Evolutionary conservation across 176 grass and related monocot genomes (phyloP), one percentile per base, ranked within the genome.

Genomic region (Phoenix roebelenii): DNA sequence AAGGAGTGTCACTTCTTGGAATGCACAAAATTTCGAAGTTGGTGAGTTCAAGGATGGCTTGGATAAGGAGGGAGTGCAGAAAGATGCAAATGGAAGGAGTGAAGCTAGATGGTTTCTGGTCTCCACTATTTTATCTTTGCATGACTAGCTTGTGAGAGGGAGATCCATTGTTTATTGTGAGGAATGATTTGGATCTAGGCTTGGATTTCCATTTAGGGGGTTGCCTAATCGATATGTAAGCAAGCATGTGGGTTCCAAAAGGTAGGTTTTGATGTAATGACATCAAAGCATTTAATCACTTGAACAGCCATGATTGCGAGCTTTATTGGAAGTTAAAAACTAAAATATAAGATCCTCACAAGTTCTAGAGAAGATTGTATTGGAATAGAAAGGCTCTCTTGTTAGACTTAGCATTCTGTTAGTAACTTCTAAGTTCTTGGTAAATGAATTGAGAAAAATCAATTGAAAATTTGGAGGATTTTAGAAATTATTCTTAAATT

Each of bases 221-320:
- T 15, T 74, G 79, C 2, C 75, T 89, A 1, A 65, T 95, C 51
- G 76, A 72, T 50, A 86, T 95, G 85, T 95, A 80, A 65, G 53
- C 4, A 44, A 26, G 50, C 57, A 3, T 0, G 57, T 66, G 6
- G 49, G 71, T 30, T 55, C 83, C 57, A 82, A 66, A 0, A 56
- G 62, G 3, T 2, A 15, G 0, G 57, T 89, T 14, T 70, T 85
- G 15, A 86, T 9, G 2, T 50, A 16, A 83, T 89, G 76, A 28
- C 7, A 15, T 19, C 0, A 28, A 79, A 54, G 35, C 83, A 89
- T 49, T 69, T 86, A 0, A 72, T 89, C 53, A 74, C 51, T 30
- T 89, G 89, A 65, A 78, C 85, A 0, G 59, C 78, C 0, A 64
- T 89, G 82, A 80, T 89, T 25, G 65, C 79, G 51, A 79, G 79